Evolutionary conservation across 2,329 filamentous ascomycete species (phyloP).

Genomic region (Ceratocystis alfenasii): DNA sequence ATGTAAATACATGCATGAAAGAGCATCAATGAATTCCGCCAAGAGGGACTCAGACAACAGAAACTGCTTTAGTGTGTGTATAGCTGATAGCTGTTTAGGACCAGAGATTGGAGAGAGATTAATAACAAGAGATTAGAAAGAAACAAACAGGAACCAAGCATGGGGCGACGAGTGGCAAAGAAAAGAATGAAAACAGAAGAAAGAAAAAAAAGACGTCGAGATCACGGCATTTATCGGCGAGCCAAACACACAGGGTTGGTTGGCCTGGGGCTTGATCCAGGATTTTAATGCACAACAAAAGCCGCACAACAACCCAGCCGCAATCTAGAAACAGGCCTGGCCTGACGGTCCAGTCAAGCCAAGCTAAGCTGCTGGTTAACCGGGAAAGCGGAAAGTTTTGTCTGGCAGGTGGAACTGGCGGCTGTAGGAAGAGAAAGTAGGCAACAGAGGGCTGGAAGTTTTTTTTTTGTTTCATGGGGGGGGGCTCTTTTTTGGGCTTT

Average conservation of each 20-base stretch:
- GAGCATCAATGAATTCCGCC: neutral
- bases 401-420: neutral
- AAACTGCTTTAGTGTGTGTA: neutral
- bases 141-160: neutral
- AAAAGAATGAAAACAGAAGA: neutral
- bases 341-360: neutral
- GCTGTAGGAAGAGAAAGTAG: neutral
- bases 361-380: neutral
- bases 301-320: neutral
- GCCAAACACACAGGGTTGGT: neutral
- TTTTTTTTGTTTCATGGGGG: neutral
- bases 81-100: too few relatives aligned
- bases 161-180: neutral
- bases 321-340: neutral
- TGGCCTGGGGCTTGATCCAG: neutral
- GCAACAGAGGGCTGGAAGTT: neutral
- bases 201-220: neutral
- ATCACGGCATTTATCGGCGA: slow-evolving; percentile 6
- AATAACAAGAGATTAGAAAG: neutral
- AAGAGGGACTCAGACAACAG: neutral
- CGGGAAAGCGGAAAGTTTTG: neutral
- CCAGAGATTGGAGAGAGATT: neutral
- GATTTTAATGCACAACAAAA: neutral
- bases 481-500: neutral
- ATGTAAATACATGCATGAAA: neutral